These are phyloP conservation scores for Kwoniella sp. DNA, from an alignment of 768 basidiomycete genomes.

Conservation along the genomic window DNA sequence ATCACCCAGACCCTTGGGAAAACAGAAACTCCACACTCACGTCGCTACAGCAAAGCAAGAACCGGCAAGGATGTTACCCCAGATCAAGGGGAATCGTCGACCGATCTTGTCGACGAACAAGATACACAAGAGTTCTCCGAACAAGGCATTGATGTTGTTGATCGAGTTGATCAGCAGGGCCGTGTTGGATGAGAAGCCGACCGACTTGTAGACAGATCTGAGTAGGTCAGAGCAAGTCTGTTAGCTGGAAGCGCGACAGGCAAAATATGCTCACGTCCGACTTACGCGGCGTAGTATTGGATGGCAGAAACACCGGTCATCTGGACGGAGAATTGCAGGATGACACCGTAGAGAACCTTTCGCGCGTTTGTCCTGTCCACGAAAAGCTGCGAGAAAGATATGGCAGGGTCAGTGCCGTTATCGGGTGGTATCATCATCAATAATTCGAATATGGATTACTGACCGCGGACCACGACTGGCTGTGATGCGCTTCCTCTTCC, in stretches of 20 bases:
- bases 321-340: constrained; percentile 65
- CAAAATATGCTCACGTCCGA: background rate
- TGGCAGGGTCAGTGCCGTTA: constrained; percentile 57
- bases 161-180: constrained; percentile 71
- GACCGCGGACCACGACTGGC: constrained; percentile 57
- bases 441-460: background rate
- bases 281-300: constrained; percentile 61
- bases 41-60: constrained; percentile 45
- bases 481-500: constrained; percentile 64
- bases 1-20: background rate
- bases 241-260: background rate
- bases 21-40: constrained; percentile 19
- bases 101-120: constrained; percentile 70
- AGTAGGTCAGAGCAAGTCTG: background rate
- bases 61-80: constrained; percentile 39
- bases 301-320: constrained; percentile 67
- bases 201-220: constrained; percentile 24
- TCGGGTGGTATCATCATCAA: constrained; percentile 52
- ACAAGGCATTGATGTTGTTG: constrained; percentile 68
- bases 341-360: constrained; percentile 47
- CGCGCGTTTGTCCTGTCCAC: constrained; percentile 38
- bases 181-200: constrained; percentile 36
- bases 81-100: constrained; percentile 61
- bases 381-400: constrained; percentile 53
- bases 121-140: constrained; percentile 64